A percentile compares a stretch with the other conserved stretches of the same genome.
These are phyloP conservation scores for Huiozyma sinensis DNA, from an alignment of 805 yeast genomes.

Conservation along the genomic window DNA sequence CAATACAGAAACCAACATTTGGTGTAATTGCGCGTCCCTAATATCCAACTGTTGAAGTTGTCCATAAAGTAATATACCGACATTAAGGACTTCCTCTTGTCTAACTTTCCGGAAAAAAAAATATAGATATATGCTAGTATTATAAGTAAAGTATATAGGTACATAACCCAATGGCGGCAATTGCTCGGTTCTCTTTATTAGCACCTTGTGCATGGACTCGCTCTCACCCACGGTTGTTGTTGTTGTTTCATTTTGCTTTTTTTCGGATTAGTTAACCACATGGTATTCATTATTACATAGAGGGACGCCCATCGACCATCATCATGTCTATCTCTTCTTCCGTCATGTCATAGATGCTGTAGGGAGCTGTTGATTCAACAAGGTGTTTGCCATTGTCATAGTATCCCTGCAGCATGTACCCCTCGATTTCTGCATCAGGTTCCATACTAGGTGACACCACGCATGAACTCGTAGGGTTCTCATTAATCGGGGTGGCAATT, in stretches of 20 bases:
- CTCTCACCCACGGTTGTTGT: neutral
- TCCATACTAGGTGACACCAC: neutral
- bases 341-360: conserved; percentile 16
- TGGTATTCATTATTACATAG: neutral
- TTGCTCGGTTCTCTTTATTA: no score
- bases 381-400: conserved; percentile 1
- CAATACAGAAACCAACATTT: no score
- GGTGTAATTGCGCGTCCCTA: no score
- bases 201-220: no score
- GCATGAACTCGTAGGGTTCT: neutral
- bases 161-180: neutral
- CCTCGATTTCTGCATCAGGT: conserved; percentile 20
- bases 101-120: no score
- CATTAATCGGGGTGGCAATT: conserved; percentile 1
- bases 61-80: no score
- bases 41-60: no score
- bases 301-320: neutral
- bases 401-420: conserved; percentile 22
- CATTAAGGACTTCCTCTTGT: no score
- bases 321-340: conserved; percentile 16
- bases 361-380: conserved; percentile 5
- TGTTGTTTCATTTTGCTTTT: neutral
- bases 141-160: neutral
- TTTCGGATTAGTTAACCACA: neutral
- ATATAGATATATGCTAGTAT: neutral